Conservation (phyloP, 192 early-diverging fungal species). For the Endogone sp. region DNA sequence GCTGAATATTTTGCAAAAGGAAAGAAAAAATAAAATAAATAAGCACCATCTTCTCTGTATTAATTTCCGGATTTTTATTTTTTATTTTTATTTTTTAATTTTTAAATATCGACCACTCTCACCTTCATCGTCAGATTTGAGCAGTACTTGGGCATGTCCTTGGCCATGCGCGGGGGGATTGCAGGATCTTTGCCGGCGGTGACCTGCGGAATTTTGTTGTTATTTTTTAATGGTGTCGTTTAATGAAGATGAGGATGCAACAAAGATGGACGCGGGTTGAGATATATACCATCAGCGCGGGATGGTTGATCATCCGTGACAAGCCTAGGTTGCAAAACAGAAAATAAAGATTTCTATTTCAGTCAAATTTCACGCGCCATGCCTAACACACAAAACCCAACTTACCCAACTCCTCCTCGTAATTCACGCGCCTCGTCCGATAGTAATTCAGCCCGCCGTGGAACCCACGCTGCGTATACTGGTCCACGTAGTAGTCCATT, state of each 20-base stretch:
- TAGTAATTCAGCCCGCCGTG: slow-evolving; percentile 61
- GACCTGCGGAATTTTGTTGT: slow-evolving; percentile 18
- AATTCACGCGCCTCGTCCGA: slow-evolving; percentile 26
- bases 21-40: background rate
- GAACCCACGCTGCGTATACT: slow-evolving; percentile 32
- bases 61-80: too few species aligned
- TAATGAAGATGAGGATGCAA: background rate
- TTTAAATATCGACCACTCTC: too few species aligned
- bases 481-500: slow-evolving; percentile 49
- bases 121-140: slow-evolving; percentile 21
- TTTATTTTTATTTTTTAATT: too few species aligned
- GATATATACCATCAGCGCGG: slow-evolving; percentile 13
- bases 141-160: slow-evolving; percentile 17
- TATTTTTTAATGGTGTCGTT: slow-evolving; percentile 12
- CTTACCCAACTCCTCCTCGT: slow-evolving; percentile 25
- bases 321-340: too few species aligned
- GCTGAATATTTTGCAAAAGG: background rate
- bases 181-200: slow-evolving; percentile 23
- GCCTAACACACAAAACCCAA: too few species aligned
- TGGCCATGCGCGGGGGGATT: slow-evolving; percentile 29
- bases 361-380: too few species aligned
- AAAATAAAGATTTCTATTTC: too few species aligned
- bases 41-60: too few species aligned
- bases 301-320: background rate
- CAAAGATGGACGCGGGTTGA: background rate